Evolutionary conservation across 805 yeast genomes (phyloP), one percentile per base, ranked within the genome.

Genomic region (Pichia sporocuriosa): DNA sequence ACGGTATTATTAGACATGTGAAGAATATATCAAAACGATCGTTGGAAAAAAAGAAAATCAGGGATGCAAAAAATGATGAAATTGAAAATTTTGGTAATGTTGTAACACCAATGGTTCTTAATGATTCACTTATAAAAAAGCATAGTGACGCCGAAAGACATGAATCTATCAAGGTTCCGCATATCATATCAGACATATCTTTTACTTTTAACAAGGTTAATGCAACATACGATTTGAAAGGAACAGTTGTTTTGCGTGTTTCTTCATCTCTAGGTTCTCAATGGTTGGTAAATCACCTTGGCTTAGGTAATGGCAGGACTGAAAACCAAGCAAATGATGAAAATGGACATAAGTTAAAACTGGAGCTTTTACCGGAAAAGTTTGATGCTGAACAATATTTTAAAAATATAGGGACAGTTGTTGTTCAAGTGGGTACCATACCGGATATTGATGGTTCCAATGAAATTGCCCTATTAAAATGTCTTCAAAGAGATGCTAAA

Each of bases 341-440:
- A 2, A 24, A 35, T 13, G 50, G 48, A 1, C 6, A 15, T 17
- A 23, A 17, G 0, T 37, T 78, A 5, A 50, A 55, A 6, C 52
- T 77, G 11, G 51, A 65, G 2, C 65, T 75, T 19, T 58, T 77
- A 31, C 75, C 78, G 1, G 63, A 60, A 13, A 55, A 63, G 20
- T 57, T 63, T 39, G 47, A 65, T 21, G 63, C 65, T 21, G 61
- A 61, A 24, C 57, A 57, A 8, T 63, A 63, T 37, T 73, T 73
- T 49, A 53, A 59, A 22, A 57, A 60, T 19, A 56, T 72, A 5
- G 63, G 70, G 1, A 67, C 73, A 39, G 40, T 79, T 5, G 47
- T 79, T 4, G 65, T 77, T 50, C 79, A 76, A 48, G 66, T 79
- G 47, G 84, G 84, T 3, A 51, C 70, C 2, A 51, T 56, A 10